Evolutionary conservation across 495 filamentous ascomycete genomes (phyloP).

Genomic region (Clohesyomyces aquaticus): DNA sequence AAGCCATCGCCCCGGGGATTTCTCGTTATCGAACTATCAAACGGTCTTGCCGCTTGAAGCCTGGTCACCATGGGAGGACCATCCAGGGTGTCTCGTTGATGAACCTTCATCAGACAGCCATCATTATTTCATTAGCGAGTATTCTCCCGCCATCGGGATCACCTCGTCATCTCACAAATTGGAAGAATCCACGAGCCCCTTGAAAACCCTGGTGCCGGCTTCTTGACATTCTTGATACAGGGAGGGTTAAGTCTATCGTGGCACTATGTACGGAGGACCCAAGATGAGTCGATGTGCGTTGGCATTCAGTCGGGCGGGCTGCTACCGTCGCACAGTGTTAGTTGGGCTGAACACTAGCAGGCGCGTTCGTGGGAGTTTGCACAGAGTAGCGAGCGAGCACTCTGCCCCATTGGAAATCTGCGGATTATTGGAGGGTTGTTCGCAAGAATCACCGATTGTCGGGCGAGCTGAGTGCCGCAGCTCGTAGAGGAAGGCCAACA

Average conservation of each 20-base stretch:
- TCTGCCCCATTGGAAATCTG: no score
- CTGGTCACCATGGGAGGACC: conserved; percentile 27
- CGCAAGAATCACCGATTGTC: not conserved
- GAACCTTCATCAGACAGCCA: conserved; percentile 3
- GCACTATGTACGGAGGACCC: not conserved
- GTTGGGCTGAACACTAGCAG: not conserved
- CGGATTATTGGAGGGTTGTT: no score
- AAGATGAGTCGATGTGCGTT: not conserved
- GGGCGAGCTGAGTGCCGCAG: not conserved
- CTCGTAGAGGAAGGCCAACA: conserved; percentile 6
- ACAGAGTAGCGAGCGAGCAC: no score
- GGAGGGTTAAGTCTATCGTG: not conserved
- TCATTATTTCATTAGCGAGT: conserved; percentile 3
- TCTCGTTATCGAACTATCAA: conserved; percentile 38
- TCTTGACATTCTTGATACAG: not conserved
- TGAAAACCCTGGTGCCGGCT: not conserved
- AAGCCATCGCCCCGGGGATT: conserved; percentile 37
- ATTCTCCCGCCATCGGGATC: conserved; percentile 8
- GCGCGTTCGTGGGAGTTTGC: not conserved
- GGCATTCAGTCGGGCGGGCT: not conserved
- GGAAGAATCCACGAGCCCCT: not conserved
- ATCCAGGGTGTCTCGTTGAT: not conserved
- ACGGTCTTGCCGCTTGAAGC: conserved; percentile 33
- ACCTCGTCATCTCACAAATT: conserved; percentile 20
- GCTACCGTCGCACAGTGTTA: not conserved